Conservation (phyloP, 2,329 filamentous ascomycete species). For the Madurella mycetomatis region DNA sequence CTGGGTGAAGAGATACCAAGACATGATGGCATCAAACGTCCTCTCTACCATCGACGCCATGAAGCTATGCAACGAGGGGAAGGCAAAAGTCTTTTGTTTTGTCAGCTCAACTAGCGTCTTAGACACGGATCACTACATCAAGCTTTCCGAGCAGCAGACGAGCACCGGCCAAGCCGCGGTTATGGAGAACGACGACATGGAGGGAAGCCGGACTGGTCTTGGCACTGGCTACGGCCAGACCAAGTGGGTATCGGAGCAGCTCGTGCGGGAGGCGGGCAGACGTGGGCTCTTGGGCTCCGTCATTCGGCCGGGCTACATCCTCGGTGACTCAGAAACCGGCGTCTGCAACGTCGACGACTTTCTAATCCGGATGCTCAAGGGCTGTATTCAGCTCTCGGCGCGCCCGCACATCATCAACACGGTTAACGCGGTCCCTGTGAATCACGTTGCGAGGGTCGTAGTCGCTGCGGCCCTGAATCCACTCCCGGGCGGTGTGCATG, state of each 20-base stretch:
- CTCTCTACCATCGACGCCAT: constrained; percentile 73
- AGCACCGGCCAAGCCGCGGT: constrained; percentile 61
- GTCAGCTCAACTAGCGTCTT: constrained; percentile 79
- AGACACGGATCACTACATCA: constrained; percentile 76
- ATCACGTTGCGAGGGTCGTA: constrained; percentile 76
- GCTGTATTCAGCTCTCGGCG: constrained; percentile 71
- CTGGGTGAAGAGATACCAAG: constrained; percentile 75
- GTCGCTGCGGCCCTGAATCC: constrained; percentile 68
- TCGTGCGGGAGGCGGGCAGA: constrained; percentile 73
- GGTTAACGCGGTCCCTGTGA: constrained; percentile 84
- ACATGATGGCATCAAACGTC: constrained; percentile 71
- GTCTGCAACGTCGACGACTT: constrained; percentile 84
- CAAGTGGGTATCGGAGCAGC: constrained; percentile 69
- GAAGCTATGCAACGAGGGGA: constrained; percentile 69
- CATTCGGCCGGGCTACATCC: constrained; percentile 79
- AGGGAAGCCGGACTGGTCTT: constrained; percentile 70
- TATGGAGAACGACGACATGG: constrained; percentile 71
- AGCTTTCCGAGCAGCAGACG: constrained; percentile 61
- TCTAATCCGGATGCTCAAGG: constrained; percentile 79
- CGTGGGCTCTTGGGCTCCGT: constrained; percentile 72
- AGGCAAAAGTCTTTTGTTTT: constrained; percentile 75
- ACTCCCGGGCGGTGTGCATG: constrained; percentile 44
- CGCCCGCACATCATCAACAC: constrained; percentile 79
- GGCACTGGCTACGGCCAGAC: constrained; percentile 86
- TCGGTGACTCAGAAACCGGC: constrained; percentile 67